Base-by-base conservation (phyloP, 768 basidiomycete species). In the Mycena rebaudengoi region DNA sequence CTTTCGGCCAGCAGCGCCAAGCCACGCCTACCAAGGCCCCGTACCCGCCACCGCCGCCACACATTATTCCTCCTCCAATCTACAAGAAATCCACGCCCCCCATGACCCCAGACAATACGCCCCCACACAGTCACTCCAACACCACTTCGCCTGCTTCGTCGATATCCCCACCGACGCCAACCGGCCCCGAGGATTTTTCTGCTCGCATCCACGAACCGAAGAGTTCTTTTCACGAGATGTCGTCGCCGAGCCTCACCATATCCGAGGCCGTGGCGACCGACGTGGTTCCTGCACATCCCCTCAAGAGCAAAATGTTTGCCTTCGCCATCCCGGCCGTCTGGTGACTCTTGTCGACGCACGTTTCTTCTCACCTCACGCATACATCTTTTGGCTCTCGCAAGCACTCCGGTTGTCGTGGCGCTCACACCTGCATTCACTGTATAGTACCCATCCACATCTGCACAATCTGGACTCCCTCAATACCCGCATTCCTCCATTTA, bases 301-400 rank as follows among this genome's bases (percentile, higher is more conserved):
- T 86, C 44, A 90, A 89, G 73, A 71, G 73, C 7, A 86, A 88
- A 72, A 88, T 88, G 82, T 91, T 88, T 43, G 88, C 89, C 0
- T 83, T 85, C 63, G 89, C 89, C 12, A 77, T 83, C 1, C 86
- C 88, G 0, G 79, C 88, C 1, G 79, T 81, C 20, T 91, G 89
- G 89, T 91, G 82, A 80, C 71, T 67, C 63, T 53, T 37, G 28
- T 71, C 73, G 63, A 52, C 50, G 61, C 62, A 59, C 46, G 53
- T 44, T 53, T 68, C 69, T 67, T 72, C 60, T 70, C 14, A 18
- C 45, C 62, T 61, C 62, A 67, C 71, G 51, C 33, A 57, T 45
- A 44, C 53, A 45, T 49, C 28, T n/a, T 59, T 60, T 57, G 54
- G 55, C 49, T 37, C 39, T 32, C 41, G 28, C 46, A 49, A n/a